These are phyloP conservation scores for Psilocybe sp. DNA, from an alignment of 768 basidiomycete species.

Conservation along the genomic window DNA sequence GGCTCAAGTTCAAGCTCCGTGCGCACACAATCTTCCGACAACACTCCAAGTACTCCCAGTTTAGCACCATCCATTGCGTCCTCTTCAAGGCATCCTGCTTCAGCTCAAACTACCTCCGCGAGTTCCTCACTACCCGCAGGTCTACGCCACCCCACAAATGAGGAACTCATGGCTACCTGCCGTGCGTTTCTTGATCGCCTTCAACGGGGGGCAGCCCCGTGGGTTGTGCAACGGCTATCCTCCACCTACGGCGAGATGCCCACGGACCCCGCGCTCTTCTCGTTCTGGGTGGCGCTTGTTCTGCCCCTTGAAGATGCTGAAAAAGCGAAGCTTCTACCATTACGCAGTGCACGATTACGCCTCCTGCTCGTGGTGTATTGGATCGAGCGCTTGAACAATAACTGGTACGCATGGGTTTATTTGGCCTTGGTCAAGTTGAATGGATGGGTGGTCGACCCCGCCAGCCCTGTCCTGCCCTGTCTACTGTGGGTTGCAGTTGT, in stretches of 20 bases:
- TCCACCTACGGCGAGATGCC: slow-evolving; percentile 80
- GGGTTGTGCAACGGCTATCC: slow-evolving; percentile 88
- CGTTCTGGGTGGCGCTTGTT: slow-evolving; percentile 88
- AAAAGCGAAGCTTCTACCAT: slow-evolving; percentile 82
- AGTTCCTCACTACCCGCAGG: neutral
- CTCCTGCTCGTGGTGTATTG: slow-evolving; percentile 87
- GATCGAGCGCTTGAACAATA: slow-evolving; percentile 72
- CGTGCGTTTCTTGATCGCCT: slow-evolving; percentile 42
- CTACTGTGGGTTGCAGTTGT: slow-evolving; percentile 21
- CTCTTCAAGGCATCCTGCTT: slow-evolving; percentile 4
- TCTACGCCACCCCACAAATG: slow-evolving; percentile 36
- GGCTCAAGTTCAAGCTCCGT: too few species aligned
- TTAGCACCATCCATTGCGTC: neutral
- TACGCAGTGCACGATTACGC: slow-evolving; percentile 73
- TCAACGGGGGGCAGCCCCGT: slow-evolving; percentile 75
- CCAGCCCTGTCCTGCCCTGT: slow-evolving; percentile 11
- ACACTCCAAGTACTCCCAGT: too few species aligned
- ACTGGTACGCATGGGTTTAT: slow-evolving; percentile 42
- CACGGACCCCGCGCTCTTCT: slow-evolving; percentile 64
- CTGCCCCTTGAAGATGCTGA: slow-evolving; percentile 91
- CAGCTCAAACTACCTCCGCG: neutral
- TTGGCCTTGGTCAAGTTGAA: slow-evolving; percentile 18
- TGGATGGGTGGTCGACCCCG: slow-evolving; percentile 11
- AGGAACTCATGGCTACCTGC: slow-evolving; percentile 50
- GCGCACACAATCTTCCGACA: too few species aligned